Evolutionary conservation across 2,329 filamentous ascomycete species (phyloP), one percentile per base, ranked within the genome.

Genomic region (Aspergillus ibericus): DNA sequence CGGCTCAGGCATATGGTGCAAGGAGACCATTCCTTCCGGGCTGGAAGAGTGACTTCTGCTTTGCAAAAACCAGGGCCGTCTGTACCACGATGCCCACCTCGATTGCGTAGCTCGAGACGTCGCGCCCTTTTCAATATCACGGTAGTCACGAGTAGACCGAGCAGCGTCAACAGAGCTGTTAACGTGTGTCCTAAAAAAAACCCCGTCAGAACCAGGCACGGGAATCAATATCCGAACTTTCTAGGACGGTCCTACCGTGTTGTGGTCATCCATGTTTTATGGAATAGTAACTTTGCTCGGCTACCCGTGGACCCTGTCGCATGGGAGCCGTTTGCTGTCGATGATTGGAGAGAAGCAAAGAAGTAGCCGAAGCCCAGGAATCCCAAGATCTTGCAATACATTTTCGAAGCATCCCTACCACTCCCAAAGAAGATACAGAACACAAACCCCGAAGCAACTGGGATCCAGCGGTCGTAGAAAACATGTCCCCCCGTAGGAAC

Each of bases 361-460:
- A 68, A 72, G 40, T 61, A 61, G 13, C 70, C 70, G 36, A 82
- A 61, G 0, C 81, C 80, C 25, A 81, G 50, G n/a, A 69, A 70
- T 22, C 75, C 61, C 46, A 82, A 66, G 57, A 78, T 75, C 4
- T 72, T 70, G 53, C 76, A 76, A 67, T 88, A 88, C 71, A 84
- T 82, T 22, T 76, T 74, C 4, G 77, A 74, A 0, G 86, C 86
- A 66, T 90, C 87, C 25, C 76, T 77, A 29, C 87, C 87, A 15
- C 86, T 81, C 8, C 88, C 87, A 63, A 89, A 89, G 66, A 87
- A 83, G n/a, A 82, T 53, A 67, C 89, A 89, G 12, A 85, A 72
- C 25, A 86, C 58, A 59, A 83, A 80, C 0, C 83, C 84, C 3
- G 80, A 76, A 0, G 68, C 78, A 9, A 88, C 74, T 48, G 83